phyloP scores from a whole-genome alignment of 208 protist genomes.

The Acanthamoeba royreba region DNA sequence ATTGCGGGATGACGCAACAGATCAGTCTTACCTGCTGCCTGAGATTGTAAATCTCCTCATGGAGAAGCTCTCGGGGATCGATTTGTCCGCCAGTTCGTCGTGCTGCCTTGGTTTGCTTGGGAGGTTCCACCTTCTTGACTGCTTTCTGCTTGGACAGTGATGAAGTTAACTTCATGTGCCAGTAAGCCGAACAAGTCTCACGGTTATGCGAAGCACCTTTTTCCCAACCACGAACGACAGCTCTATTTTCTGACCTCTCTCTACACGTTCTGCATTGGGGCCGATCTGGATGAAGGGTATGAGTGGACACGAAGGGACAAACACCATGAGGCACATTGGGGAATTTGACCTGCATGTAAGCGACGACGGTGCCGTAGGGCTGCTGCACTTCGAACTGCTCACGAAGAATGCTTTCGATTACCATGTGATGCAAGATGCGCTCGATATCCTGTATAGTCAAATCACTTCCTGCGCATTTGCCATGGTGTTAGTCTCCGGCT shows the following conservation, averaged over 20 bases:
- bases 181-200: neutral
- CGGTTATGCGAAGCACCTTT: neutral
- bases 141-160: neutral
- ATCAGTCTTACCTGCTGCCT: neutral
- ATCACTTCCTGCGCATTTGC: neutral
- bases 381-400: constrained; percentile 13
- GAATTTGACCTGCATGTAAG: neutral
- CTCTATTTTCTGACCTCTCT: neutral
- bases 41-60: neutral
- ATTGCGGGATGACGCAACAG: no score
- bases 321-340: neutral
- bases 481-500: no score
- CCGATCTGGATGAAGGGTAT: neutral
- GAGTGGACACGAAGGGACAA: neutral
- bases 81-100: neutral
- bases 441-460: neutral
- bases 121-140: neutral
- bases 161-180: neutral
- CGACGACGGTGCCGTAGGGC: neutral
- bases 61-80: neutral
- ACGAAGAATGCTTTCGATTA: neutral
- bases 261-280: neutral
- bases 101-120: neutral
- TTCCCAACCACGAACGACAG: neutral
- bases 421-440: neutral